Conservation (phyloP, 73 alveolate genomes). For the Symbiodinium pilosum region DNA sequence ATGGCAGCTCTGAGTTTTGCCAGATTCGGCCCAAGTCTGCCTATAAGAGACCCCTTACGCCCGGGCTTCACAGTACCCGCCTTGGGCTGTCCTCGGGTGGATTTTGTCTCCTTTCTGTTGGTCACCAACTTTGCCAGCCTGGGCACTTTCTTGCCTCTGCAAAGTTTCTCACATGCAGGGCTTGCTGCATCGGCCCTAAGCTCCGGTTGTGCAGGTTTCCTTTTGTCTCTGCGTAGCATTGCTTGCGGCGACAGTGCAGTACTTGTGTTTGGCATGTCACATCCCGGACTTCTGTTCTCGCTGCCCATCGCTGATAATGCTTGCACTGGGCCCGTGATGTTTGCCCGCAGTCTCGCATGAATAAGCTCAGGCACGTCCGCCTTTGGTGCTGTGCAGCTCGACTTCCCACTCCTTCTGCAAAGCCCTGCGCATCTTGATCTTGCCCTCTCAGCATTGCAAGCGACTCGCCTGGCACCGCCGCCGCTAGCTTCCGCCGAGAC, state of each 20-base stretch:
- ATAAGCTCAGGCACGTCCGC: neutral
- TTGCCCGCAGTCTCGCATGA: neutral
- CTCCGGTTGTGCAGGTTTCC: neutral
- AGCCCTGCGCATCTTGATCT: neutral
- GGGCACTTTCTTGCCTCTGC: neutral
- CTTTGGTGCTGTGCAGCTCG: neutral
- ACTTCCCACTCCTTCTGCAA: neutral
- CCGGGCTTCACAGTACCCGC: neutral
- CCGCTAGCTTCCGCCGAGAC: neutral
- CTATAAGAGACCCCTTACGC: neutral
- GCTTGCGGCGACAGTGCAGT: neutral
- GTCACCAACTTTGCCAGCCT: neutral
- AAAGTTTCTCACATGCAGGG: neutral
- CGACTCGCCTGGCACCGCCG: neutral
- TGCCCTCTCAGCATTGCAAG: neutral
- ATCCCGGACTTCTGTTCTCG: conserved; percentile 25
- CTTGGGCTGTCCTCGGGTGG: neutral
- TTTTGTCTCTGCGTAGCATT: neutral
- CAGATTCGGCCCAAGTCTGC: neutral
- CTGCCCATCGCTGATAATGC: neutral
- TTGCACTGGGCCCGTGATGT: neutral
- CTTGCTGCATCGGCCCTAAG: neutral
- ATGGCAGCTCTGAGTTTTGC: neutral
- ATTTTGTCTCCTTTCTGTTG: neutral
- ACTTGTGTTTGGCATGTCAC: neutral